Percentiles rank a stretch among this genome's conserved stretches.
Evolutionary conservation across 768 basidiomycete species (phyloP).

Genomic region (Trametopsis cervina): DNA sequence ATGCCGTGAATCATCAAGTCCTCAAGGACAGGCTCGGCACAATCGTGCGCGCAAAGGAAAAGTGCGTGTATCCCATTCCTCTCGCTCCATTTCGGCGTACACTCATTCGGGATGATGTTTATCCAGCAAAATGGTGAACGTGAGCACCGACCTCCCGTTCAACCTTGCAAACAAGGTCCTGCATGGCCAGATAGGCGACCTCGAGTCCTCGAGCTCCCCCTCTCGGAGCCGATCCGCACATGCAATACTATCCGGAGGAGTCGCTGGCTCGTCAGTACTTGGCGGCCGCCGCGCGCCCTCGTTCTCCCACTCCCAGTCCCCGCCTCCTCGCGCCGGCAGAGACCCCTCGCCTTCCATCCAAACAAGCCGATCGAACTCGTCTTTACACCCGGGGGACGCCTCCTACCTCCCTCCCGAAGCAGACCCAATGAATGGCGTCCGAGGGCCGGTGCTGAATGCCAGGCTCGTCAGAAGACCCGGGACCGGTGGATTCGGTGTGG

Average conservation of each 20-base stretch:
- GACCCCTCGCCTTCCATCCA: slow-evolving; percentile 25
- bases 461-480: slow-evolving; percentile 20
- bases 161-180: slow-evolving; percentile 41
- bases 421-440: slow-evolving; percentile 13
- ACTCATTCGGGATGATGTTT: slow-evolving; percentile 1
- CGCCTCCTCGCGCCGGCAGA: slow-evolving; percentile 15
- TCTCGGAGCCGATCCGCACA: slow-evolving; percentile 29
- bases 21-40: slow-evolving; percentile 43
- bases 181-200: slow-evolving; percentile 6
- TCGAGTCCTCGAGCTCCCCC: slow-evolving; percentile 22
- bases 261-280: slow-evolving; percentile 10
- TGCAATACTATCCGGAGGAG: slow-evolving; percentile 7
- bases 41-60: slow-evolving; percentile 56
- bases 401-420: slow-evolving; percentile 25
- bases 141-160: slow-evolving; percentile 54
- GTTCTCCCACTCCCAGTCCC: background rate
- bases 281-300: slow-evolving; percentile 18
- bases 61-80: slow-evolving; percentile 31
- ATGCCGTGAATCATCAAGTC: slow-evolving; percentile 38
- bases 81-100: background rate
- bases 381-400: slow-evolving; percentile 25
- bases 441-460: slow-evolving; percentile 23
- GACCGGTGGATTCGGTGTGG: slow-evolving; percentile 13
- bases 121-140: slow-evolving; percentile 64
- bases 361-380: slow-evolving; percentile 24